A percentile compares a stretch with the other conserved stretches of the same genome.
Conservation (phyloP, 2,329 filamentous ascomycete genomes). For the Aspergillus arachidicola region DNA sequence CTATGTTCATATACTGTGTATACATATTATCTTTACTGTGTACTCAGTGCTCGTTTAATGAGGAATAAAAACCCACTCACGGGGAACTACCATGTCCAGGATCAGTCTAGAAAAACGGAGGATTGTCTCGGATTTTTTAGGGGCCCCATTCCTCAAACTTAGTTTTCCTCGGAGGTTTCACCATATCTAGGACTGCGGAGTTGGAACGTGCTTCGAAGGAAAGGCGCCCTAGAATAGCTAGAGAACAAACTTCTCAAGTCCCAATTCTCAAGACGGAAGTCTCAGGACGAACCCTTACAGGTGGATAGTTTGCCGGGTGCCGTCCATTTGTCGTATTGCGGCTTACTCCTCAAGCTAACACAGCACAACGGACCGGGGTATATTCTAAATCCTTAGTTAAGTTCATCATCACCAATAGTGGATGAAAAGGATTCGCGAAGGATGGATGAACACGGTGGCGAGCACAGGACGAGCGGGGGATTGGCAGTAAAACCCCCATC, state of each 20-base stretch:
- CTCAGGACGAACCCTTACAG: slow-evolving; percentile 11
- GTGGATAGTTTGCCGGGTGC: slow-evolving; percentile 2
- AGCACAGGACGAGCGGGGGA: slow-evolving; percentile 6
- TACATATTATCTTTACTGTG: background rate
- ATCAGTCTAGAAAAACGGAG: background rate
- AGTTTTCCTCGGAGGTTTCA: slow-evolving; percentile 24
- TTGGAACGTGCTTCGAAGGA: slow-evolving; percentile 20
- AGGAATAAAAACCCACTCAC: background rate
- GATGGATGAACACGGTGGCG: background rate
- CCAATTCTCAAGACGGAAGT: slow-evolving; percentile 9
- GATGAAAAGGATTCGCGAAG: slow-evolving; percentile 7
- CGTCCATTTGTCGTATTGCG: background rate
- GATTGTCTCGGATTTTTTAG: slow-evolving; percentile 15
- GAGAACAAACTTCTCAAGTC: slow-evolving; percentile 19
- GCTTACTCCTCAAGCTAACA: background rate
- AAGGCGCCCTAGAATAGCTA: slow-evolving; percentile 8
- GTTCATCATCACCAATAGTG: slow-evolving; percentile 4
- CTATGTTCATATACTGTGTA: background rate
- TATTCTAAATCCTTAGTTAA: slow-evolving; percentile 1
- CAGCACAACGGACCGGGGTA: background rate
- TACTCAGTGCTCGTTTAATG: background rate
- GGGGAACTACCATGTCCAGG: background rate
- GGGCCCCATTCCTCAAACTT: slow-evolving; percentile 20
- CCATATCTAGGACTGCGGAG: slow-evolving; percentile 23
- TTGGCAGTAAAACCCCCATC: slow-evolving; percentile 1